phyloP scores from a whole-genome alignment of 805 yeast species.

The Nematodospora valgi region DNA sequence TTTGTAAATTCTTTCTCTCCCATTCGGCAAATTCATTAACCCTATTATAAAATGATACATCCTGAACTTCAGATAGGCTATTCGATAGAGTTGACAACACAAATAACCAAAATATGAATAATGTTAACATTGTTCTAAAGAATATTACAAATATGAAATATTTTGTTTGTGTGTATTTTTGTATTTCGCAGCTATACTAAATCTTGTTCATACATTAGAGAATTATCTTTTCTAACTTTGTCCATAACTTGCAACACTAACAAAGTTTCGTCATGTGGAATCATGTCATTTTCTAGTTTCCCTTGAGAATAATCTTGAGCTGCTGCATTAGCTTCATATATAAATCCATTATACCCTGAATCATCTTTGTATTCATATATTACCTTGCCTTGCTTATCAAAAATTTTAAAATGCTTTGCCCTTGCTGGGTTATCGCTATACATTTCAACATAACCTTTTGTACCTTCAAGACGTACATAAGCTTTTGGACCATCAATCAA shows the following conservation, averaged over 20 bases:
- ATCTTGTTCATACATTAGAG: conserved; percentile 21
- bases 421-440: conserved; percentile 31
- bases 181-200: conserved; percentile 2
- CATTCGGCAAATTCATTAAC: not conserved
- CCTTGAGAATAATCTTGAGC: conserved; percentile 44
- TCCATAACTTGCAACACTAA: conserved; percentile 50
- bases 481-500: conserved; percentile 24
- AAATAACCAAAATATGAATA: not conserved
- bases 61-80: not conserved
- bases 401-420: conserved; percentile 28
- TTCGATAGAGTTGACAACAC: too few species aligned
- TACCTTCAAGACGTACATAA: conserved; percentile 32
- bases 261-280: conserved; percentile 46
- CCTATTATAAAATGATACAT: not conserved
- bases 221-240: conserved; percentile 39
- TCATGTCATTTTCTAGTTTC: conserved; percentile 27
- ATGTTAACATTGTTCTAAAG: not conserved
- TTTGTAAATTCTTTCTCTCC: not conserved
- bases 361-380: conserved; percentile 28
- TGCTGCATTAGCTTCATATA: conserved; percentile 54
- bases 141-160: too few species aligned
- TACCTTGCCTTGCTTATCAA: conserved; percentile 23
- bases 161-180: not conserved
- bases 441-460: conserved; percentile 29
- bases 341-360: conserved; percentile 45